Base-by-base conservation (phyloP, 306 rosid species). In the Rubus idaeus region DNA sequence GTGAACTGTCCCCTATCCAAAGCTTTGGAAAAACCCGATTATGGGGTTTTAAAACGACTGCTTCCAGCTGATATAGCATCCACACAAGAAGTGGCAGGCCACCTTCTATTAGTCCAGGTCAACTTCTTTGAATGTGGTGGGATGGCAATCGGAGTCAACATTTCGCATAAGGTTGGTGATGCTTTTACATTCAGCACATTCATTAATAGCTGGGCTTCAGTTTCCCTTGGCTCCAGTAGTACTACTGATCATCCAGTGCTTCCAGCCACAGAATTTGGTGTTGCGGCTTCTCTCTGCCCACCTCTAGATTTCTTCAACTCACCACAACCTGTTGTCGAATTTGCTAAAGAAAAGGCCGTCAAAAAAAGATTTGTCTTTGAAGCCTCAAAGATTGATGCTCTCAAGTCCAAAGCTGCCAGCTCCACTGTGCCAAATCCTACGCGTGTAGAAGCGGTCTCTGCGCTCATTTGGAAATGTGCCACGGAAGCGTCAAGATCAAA, bases 81-180 rank as follows among this genome's bases (percentile, higher is more conserved):
- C n/a, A 42, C 44, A 3, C 51, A 69, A 60, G 79, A 73, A 42
- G 55, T 51, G 26, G 44, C 66, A 10, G 73, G 60, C 16, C 52
- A 83, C 67, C 75, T 77, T 37, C 73, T 85, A 21, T 77, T 76
- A 17, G 61, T 86, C 51, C 90, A 88, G 46, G 89, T 79, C 5
- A 89, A 69, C 10, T 12, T 78, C 8, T 89, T 91, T 40, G 64
- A 72, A 41, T 86, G 94, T 49, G 91, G 91, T 4, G 91, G 90
- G 46, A 73, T 89, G 44, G 88, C 89, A 8, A 75, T 89, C 8
- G 86, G 89, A 9, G 4, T 78, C 5, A 78, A 81, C 60, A 44
- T 84, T 12, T 82, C 88, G 6, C 94, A 91, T 67, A 86, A 76
- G 81, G 12, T 83, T 6, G 62, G 78, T 0, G 97, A 87, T 71